These are phyloP conservation scores for Blastomyces silverae DNA, from an alignment of 2,329 filamentous ascomycete genomes.

Conservation along the genomic window DNA sequence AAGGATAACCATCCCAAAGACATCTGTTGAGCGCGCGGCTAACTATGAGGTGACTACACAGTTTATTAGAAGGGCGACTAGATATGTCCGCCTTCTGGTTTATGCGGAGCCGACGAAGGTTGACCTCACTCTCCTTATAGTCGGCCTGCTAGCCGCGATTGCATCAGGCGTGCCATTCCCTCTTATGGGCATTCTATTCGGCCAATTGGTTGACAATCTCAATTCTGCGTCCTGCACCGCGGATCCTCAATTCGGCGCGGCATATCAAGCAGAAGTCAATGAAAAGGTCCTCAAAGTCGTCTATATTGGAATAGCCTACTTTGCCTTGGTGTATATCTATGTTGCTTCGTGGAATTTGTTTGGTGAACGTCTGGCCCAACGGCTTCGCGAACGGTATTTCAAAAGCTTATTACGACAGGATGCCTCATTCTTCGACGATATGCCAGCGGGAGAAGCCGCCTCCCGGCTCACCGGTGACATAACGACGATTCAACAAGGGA, in stretches of 20 bases:
- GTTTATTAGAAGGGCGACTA: slow-evolving; percentile 13
- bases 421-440: slow-evolving; percentile 43
- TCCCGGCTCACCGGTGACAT: slow-evolving; percentile 45
- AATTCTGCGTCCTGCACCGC: slow-evolving; percentile 25
- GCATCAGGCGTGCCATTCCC: slow-evolving; percentile 31
- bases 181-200: slow-evolving; percentile 30
- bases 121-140: slow-evolving; percentile 21
- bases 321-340: slow-evolving; percentile 54
- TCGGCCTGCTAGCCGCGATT: slow-evolving; percentile 26
- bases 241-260: slow-evolving; percentile 10
- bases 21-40: not conserved
- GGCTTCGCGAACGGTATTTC: slow-evolving; percentile 53
- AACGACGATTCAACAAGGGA: slow-evolving; percentile 43
- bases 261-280: slow-evolving; percentile 44
- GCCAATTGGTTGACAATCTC: slow-evolving; percentile 29
- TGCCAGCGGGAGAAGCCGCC: slow-evolving; percentile 44
- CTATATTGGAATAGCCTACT: slow-evolving; percentile 53
- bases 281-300: slow-evolving; percentile 50
- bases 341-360: slow-evolving; percentile 54
- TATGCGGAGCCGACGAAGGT: slow-evolving; percentile 20
- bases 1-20: not conserved
- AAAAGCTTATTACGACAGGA: slow-evolving; percentile 51
- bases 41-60: not conserved
- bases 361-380: slow-evolving; percentile 52
- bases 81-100: slow-evolving; percentile 19